A percentile compares a stretch with the other conserved stretches of the same genome.
Evolutionary conservation across 345 rosid genomes (phyloP).

Genomic region (Hibiscus mutabilis): DNA sequence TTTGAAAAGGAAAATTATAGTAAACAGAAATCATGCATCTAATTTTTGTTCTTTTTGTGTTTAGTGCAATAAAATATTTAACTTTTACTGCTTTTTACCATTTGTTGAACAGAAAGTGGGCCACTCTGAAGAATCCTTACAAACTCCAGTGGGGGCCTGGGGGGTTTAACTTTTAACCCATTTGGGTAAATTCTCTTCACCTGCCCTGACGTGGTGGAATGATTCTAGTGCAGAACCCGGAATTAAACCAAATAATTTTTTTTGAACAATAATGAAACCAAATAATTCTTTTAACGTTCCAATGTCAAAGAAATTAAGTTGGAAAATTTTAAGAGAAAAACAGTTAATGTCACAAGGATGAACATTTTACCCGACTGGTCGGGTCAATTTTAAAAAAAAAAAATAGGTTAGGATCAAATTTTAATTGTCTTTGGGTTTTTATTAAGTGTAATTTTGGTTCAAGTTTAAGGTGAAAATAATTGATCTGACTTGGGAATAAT

Average conservation of each 20-base stretch:
- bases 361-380: no score
- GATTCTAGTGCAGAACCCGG: neutral
- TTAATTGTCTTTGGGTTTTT: no score
- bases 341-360: neutral
- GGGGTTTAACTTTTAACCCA: neutral
- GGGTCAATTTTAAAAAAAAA: no score
- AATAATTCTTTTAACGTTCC: slow-evolving; percentile 4
- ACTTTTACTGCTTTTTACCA: neutral
- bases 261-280: neutral
- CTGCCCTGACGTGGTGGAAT: neutral
- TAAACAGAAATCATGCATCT: slow-evolving; percentile 9
- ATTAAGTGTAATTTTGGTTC: no score
- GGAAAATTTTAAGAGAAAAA: no score
- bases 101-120: neutral
- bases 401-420: no score
- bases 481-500: no score
- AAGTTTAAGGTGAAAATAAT: no score
- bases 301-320: neutral
- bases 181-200: neutral
- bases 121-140: neutral
- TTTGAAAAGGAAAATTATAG: neutral
- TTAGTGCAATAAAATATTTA: neutral
- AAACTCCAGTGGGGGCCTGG: neutral
- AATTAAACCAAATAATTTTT: neutral
- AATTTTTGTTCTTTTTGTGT: slow-evolving; percentile 3